These are phyloP conservation scores for Combretum micranthum DNA, from an alignment of 345 rosid genomes.

Conservation along the genomic window DNA sequence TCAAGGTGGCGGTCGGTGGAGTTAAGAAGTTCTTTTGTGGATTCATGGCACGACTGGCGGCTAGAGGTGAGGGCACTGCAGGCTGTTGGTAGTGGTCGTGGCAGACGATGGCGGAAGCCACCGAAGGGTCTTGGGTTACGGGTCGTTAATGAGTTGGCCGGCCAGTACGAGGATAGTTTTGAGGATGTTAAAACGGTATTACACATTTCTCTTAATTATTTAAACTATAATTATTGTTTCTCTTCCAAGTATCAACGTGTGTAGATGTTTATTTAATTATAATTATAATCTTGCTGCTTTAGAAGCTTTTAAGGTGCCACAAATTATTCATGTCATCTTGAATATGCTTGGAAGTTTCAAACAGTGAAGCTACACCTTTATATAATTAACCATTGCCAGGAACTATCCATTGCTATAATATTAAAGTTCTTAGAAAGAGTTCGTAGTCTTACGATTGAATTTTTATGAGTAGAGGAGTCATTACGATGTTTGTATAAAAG, in stretches of 20 bases:
- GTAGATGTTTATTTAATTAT: too few relatives aligned
- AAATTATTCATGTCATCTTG: too few relatives aligned
- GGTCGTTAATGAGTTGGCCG: slow-evolving; percentile 54
- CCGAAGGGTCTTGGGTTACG: slow-evolving; percentile 33
- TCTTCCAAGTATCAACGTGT: background rate
- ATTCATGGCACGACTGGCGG: slow-evolving; percentile 54
- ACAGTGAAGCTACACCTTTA: too few relatives aligned
- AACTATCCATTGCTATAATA: too few relatives aligned
- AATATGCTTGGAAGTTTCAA: too few relatives aligned
- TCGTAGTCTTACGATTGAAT: too few relatives aligned
- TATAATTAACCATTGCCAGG: too few relatives aligned
- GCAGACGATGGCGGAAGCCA: slow-evolving; percentile 26
- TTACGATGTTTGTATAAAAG: too few relatives aligned
- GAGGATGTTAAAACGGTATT: slow-evolving; percentile 72
- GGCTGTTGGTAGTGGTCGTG: slow-evolving; percentile 8
- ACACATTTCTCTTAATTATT: background rate
- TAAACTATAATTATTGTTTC: background rate
- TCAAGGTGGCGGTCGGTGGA: slow-evolving; percentile 30
- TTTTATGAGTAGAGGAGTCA: too few relatives aligned
- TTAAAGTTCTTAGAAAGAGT: too few relatives aligned
- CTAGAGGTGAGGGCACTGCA: slow-evolving; percentile 36
- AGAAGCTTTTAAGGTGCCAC: too few relatives aligned
- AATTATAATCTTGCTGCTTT: too few relatives aligned
- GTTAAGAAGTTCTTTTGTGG: slow-evolving; percentile 45
- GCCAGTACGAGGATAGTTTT: slow-evolving; percentile 85